These are phyloP conservation scores for Geopyxis carbonaria DNA, from an alignment of 495 filamentous ascomycete genomes.

Conservation along the genomic window DNA sequence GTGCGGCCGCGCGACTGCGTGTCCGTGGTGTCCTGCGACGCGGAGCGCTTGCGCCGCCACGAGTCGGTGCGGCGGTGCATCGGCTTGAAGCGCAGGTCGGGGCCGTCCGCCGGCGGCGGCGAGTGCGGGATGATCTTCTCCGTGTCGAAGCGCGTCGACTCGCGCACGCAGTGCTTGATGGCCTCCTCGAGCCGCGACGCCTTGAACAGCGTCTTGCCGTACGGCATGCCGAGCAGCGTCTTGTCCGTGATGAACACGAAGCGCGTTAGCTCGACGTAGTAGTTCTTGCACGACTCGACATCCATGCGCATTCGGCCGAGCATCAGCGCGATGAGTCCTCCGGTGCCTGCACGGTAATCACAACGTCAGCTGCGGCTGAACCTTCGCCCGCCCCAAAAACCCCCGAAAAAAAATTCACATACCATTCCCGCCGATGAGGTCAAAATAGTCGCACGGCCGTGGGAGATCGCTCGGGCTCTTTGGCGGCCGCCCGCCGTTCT, in stretches of 20 bases:
- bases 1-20: neutral
- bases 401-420: too few species aligned
- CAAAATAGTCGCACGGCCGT: conserved; percentile 96
- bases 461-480: conserved; percentile 70
- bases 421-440: conserved; percentile 85
- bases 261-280: conserved; percentile 85
- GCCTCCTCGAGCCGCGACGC: conserved; percentile 88
- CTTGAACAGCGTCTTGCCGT: conserved; percentile 86
- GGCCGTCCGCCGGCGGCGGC: conserved; percentile 9
- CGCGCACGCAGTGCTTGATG: conserved; percentile 71
- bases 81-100: neutral
- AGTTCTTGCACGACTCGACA: conserved; percentile 85
- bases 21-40: neutral
- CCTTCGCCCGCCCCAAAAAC: too few species aligned
- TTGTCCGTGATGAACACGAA: conserved; percentile 97
- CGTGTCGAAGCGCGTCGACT: conserved; percentile 27
- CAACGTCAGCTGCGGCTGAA: neutral
- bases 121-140: conserved; percentile 19
- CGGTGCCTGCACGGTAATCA: conserved; percentile 35
- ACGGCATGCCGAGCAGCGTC: conserved; percentile 85
- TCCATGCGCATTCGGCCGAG: conserved; percentile 80
- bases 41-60: conserved; percentile 7
- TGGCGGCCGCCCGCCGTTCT: conserved; percentile 33
- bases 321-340: conserved; percentile 92
- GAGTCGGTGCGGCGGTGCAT: conserved; percentile 7